phyloP scores from a whole-genome alignment of 192 early-diverging fungal species.

The Linnemannia hyalina region DNA sequence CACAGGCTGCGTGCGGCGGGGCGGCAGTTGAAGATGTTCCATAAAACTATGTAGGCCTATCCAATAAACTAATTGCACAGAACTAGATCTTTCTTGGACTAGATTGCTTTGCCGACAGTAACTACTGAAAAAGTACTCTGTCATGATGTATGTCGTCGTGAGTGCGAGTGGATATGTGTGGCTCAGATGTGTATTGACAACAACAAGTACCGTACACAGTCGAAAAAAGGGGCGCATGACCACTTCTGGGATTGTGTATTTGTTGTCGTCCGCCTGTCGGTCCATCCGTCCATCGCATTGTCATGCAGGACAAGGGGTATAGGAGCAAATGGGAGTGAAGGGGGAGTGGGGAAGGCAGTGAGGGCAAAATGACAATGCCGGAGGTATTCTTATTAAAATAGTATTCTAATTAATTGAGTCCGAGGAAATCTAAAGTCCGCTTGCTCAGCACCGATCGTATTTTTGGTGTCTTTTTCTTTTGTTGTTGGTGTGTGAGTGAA shows the following conservation, averaged over 20 bases:
- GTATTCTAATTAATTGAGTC: not conserved
- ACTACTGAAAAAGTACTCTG: not conserved
- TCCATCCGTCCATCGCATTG: not conserved
- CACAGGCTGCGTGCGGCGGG: not conserved
- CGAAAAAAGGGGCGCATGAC: not conserved
- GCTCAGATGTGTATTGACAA: not conserved
- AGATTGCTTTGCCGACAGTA: not conserved
- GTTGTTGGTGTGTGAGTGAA: slow-evolving; percentile 1
- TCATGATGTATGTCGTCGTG: not conserved
- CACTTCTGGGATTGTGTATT: slow-evolving; percentile 2
- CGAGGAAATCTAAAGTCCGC: not conserved
- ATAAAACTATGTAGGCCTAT: not conserved
- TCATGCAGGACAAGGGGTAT: slow-evolving; percentile 5
- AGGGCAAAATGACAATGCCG: not conserved
- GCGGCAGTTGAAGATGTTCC: slow-evolving; percentile 1
- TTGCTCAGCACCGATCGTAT: not conserved
- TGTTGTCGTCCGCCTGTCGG: not conserved
- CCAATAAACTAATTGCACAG: not conserved
- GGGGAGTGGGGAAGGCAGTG: not conserved
- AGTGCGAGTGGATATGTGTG: not conserved
- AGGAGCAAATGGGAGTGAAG: not conserved
- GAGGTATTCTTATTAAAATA: not conserved
- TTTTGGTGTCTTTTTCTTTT: slow-evolving; percentile 3
- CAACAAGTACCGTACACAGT: not conserved
- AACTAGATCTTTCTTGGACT: not conserved